Conservation (phyloP, 2,329 filamentous ascomycete species). For the Bimuria novae-zelandiae region DNA sequence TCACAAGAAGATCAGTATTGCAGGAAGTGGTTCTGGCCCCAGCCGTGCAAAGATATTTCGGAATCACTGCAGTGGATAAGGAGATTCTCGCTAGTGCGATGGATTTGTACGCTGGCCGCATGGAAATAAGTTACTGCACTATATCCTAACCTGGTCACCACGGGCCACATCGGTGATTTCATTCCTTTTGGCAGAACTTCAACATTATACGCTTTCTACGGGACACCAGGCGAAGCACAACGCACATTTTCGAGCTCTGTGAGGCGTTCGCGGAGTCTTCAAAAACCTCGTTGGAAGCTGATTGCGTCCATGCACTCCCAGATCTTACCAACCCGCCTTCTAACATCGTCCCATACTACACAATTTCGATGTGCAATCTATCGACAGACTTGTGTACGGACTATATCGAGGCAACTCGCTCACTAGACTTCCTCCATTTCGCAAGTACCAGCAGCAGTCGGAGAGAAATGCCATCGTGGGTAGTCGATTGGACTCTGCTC, state of each 20-base stretch:
- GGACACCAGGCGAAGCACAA: background rate
- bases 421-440: background rate
- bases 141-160: background rate
- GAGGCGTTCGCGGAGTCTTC: background rate
- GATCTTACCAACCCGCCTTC: background rate
- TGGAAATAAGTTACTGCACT: background rate
- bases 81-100: background rate
- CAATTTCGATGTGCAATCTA: background rate
- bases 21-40: background rate
- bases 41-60: background rate
- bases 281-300: background rate
- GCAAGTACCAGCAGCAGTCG: background rate
- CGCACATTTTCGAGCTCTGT: background rate
- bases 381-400: background rate
- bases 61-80: background rate
- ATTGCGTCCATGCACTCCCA: background rate
- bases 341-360: background rate
- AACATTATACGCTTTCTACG: background rate
- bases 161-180: background rate
- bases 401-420: background rate
- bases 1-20: background rate
- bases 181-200: background rate
- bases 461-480: background rate
- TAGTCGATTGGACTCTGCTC: background rate
- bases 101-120: background rate